Percentiles rank a stretch among this genome's conserved stretches.
phyloP scores from a whole-genome alignment of 192 early-diverging fungal species.

The Diversispora epigaea region DNA sequence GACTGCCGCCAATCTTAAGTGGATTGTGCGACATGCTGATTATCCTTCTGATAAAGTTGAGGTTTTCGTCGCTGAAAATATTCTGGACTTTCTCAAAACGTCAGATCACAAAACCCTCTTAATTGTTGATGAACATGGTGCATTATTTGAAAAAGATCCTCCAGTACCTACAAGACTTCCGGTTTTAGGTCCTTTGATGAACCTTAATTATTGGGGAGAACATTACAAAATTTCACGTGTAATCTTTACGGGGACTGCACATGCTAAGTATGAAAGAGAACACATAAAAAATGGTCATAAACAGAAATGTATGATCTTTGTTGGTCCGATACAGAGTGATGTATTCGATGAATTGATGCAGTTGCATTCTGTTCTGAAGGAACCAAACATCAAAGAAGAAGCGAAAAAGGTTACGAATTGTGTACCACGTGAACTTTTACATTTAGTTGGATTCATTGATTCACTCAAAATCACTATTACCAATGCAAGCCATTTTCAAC shows the following conservation, averaged over 20 bases:
- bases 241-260: too few species aligned
- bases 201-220: conserved; percentile 35
- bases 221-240: conserved; percentile 31
- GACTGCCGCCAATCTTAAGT: conserved; percentile 32
- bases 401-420: conserved; percentile 34
- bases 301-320: conserved; percentile 22
- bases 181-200: conserved; percentile 28
- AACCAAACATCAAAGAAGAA: conserved; percentile 17
- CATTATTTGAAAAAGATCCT: conserved; percentile 31
- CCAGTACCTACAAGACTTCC: conserved; percentile 17
- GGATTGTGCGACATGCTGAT: conserved; percentile 22
- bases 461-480: conserved; percentile 15
- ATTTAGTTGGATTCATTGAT: conserved; percentile 15
- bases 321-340: conserved; percentile 29
- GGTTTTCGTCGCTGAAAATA: neutral
- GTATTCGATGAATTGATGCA: conserved; percentile 29
- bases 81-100: conserved; percentile 6
- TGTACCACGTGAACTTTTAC: conserved; percentile 37
- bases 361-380: conserved; percentile 19
- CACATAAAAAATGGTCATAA: conserved; percentile 30
- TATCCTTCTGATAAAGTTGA: neutral
- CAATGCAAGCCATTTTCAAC: conserved; percentile 10
- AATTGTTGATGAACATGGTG: conserved; percentile 40
- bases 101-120: conserved; percentile 26
- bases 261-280: conserved; percentile 34